These are phyloP conservation scores for Coffea eugenioides DNA, from an alignment of 257 asterid species.

Conservation along the genomic window DNA sequence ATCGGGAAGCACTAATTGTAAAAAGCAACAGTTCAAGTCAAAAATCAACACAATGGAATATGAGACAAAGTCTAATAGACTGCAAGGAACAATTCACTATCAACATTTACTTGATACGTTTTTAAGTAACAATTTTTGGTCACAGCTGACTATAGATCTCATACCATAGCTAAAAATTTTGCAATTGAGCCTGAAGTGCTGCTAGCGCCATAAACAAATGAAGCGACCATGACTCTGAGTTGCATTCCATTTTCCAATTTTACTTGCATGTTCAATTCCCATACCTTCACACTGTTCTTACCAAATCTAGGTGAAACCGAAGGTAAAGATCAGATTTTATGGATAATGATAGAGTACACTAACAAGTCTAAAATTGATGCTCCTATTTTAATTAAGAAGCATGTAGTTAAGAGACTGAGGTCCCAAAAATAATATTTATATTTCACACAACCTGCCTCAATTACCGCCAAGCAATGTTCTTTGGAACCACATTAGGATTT, in stretches of 20 bases:
- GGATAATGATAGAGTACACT: too few relatives aligned
- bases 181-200: not conserved
- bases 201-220: not conserved
- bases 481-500: too few relatives aligned
- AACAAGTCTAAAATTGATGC: too few relatives aligned
- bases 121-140: too few relatives aligned
- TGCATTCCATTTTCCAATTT: too few relatives aligned
- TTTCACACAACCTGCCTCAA: not conserved
- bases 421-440: not conserved
- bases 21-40: not conserved
- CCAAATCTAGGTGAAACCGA: too few relatives aligned
- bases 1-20: not conserved
- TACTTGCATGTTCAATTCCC: too few relatives aligned
- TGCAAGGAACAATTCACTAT: too few relatives aligned
- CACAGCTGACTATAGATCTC: not conserved
- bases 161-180: not conserved
- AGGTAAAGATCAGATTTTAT: too few relatives aligned
- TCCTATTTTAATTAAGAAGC: not conserved
- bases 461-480: not conserved
- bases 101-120: not conserved
- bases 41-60: too few relatives aligned
- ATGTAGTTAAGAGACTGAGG: not conserved
- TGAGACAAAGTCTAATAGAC: not conserved
- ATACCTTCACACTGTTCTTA: too few relatives aligned
- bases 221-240: too few relatives aligned